Percentiles rank a stretch among this genome's conserved stretches.
phyloP scores from a whole-genome alignment of 164 flowering plant genomes.

The Protea cynaroides region DNA sequence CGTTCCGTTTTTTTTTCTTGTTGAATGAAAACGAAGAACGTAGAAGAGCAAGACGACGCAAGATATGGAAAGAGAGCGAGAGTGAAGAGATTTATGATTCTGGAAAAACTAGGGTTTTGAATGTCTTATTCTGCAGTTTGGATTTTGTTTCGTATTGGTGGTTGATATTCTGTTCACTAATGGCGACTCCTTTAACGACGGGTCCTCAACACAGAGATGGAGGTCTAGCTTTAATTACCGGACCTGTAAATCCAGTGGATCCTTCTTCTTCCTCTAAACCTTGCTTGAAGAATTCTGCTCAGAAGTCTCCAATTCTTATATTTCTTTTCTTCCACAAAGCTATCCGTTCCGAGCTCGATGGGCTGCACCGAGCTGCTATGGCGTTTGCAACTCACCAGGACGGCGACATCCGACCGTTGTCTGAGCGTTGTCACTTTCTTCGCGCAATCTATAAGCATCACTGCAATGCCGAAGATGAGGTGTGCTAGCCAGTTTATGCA shows the following conservation, averaged over 20 bases:
- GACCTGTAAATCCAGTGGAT: constrained; percentile 34
- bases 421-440: constrained; percentile 54
- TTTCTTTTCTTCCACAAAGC: constrained; percentile 88
- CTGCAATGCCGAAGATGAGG: constrained; percentile 95
- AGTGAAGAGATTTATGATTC: too few relatives aligned
- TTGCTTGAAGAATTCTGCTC: constrained; percentile 26
- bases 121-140: background rate
- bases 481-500: constrained; percentile 8
- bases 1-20: too few relatives aligned
- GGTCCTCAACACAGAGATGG: constrained; percentile 38
- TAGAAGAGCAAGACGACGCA: too few relatives aligned
- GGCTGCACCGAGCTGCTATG: constrained; percentile 58
- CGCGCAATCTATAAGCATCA: constrained; percentile 76
- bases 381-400: constrained; percentile 43
- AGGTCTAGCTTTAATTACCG: constrained; percentile 48
- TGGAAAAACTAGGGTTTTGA: background rate
- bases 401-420: constrained; percentile 41
- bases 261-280: constrained; percentile 20
- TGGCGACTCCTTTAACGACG: constrained; percentile 72
- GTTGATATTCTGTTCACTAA: constrained; percentile 7
- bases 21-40: too few relatives aligned
- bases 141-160: too few relatives aligned
- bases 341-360: constrained; percentile 72
- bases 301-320: constrained; percentile 67
- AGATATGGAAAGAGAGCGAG: too few relatives aligned